Conservation (phyloP, 306 rosid genomes). For the Prunus campanulata region DNA sequence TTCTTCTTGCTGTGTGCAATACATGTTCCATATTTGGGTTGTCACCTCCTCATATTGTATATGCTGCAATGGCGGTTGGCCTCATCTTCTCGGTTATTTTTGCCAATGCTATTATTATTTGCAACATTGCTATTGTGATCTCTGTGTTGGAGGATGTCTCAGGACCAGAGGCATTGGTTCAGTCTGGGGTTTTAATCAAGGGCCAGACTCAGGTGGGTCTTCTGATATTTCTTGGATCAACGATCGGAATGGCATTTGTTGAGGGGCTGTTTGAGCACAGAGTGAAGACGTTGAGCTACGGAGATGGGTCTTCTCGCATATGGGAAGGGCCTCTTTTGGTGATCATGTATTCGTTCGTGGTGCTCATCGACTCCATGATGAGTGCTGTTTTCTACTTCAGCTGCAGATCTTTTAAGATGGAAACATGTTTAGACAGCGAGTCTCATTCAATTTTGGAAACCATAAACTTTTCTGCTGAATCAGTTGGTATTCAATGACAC, state of each 20-base stretch:
- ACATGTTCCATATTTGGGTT: slow-evolving; percentile 58
- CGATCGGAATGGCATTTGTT: slow-evolving; percentile 85
- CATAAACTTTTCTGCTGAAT: slow-evolving; percentile 37
- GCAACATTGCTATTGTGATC: slow-evolving; percentile 76
- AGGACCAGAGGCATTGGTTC: slow-evolving; percentile 84
- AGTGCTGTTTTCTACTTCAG: slow-evolving; percentile 33
- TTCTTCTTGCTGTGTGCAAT: slow-evolving; percentile 70
- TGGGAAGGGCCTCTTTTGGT: slow-evolving; percentile 99
- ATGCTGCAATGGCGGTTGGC: slow-evolving; percentile 62
- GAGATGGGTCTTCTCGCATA: slow-evolving; percentile 89
- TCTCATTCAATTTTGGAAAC: slow-evolving; percentile 16
- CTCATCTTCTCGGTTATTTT: slow-evolving; percentile 68
- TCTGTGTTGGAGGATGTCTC: slow-evolving; percentile 87
- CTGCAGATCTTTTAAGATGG: slow-evolving; percentile 24
- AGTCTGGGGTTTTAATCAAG: slow-evolving; percentile 62
- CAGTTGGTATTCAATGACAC: slow-evolving; percentile 51
- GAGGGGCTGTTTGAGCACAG: slow-evolving; percentile 94
- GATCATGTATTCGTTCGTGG: slow-evolving; percentile 83
- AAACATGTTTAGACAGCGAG: slow-evolving; percentile 12
- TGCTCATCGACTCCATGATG: slow-evolving; percentile 91
- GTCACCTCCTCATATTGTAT: slow-evolving; percentile 44
- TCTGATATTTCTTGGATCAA: slow-evolving; percentile 76
- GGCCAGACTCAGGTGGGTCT: slow-evolving; percentile 95
- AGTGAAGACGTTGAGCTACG: slow-evolving; percentile 91
- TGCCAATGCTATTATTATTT: slow-evolving; percentile 79